Conservation (phyloP, 495 filamentous ascomycete species). For the Gamarada debralockiae region DNA sequence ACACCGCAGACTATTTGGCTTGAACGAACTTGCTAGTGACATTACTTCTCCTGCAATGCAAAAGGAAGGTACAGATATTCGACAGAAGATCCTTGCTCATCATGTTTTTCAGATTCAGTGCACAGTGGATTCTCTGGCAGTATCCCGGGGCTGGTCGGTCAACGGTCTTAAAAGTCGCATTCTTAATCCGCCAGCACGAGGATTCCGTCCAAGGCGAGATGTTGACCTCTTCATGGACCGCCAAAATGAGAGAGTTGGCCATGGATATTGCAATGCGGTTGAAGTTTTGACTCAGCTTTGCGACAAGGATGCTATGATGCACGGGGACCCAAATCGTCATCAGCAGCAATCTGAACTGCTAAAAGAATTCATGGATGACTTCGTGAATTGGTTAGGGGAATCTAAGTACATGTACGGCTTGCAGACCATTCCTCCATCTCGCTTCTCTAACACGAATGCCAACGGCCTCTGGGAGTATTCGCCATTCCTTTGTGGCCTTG, state of each 20-base stretch:
- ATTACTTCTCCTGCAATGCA: conserved; percentile 38
- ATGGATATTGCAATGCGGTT: conserved; percentile 23
- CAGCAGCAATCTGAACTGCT: conserved; percentile 16
- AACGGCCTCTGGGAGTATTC: conserved; percentile 50
- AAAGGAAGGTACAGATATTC: conserved; percentile 34
- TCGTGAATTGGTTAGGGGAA: conserved; percentile 39
- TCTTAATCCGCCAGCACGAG: conserved; percentile 23
- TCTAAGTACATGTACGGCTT: conserved; percentile 36
- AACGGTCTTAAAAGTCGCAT: conserved; percentile 29
- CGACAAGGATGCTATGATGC: conserved; percentile 24
- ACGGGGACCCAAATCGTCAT: conserved; percentile 29
- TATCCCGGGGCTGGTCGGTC: conserved; percentile 37
- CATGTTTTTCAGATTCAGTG: conserved; percentile 45
- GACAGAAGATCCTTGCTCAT: conserved; percentile 36
- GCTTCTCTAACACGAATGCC: conserved; percentile 35
- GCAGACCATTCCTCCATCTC: conserved; percentile 34
- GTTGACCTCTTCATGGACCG: conserved; percentile 40
- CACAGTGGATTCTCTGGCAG: conserved; percentile 40
- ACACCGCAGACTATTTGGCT: conserved; percentile 34
- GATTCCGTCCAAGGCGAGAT: conserved; percentile 37
- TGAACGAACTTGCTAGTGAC: conserved; percentile 35
- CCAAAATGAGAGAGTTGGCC: conserved; percentile 22
- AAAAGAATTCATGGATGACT: conserved; percentile 26
- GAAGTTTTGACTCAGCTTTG: conserved; percentile 26
- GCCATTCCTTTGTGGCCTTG: conserved; percentile 44